Conservation (phyloP, 2,329 filamentous ascomycete genomes). For the Claviceps sorghi region DNA sequence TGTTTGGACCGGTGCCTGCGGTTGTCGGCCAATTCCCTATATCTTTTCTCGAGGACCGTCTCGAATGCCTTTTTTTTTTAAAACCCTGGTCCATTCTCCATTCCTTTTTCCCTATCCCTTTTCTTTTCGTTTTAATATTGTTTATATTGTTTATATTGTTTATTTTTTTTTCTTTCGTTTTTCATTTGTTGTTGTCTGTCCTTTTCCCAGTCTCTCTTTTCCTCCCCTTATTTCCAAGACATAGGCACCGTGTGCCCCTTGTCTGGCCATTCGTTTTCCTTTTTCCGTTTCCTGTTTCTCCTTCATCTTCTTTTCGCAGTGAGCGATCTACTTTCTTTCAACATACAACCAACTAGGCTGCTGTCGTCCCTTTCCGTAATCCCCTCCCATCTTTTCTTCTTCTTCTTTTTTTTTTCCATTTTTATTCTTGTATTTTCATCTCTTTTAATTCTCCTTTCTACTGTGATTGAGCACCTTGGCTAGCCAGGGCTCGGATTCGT, state of each 20-base stretch:
- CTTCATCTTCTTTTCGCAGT: background rate
- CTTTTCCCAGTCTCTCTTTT: slow-evolving; percentile 5
- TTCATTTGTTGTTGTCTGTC: background rate
- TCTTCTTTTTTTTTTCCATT: background rate
- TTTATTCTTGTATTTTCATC: slow-evolving; percentile 9
- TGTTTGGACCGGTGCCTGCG: background rate
- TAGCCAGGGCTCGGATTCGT: background rate
- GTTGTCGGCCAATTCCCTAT: slow-evolving; percentile 3
- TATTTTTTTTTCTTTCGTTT: background rate
- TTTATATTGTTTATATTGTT: slow-evolving; percentile 1
- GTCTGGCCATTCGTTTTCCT: slow-evolving; percentile 12
- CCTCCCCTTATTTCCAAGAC: background rate
- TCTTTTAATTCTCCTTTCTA: slow-evolving; percentile 8
- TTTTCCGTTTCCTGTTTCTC: slow-evolving; percentile 15
- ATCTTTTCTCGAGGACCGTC: slow-evolving; percentile 6
- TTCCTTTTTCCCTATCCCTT: background rate
- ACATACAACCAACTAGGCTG: slow-evolving; percentile 44
- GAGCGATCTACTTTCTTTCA: slow-evolving; percentile 16
- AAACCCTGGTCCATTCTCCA: slow-evolving; percentile 7
- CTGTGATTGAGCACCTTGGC: background rate
- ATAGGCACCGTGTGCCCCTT: slow-evolving; percentile 9
- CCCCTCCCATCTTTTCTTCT: too few relatives aligned
- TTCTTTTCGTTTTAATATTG: background rate
- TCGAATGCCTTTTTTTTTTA: slow-evolving; percentile 1
- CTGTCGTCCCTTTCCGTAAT: slow-evolving; percentile 30